Evolutionary conservation across 2,329 filamentous ascomycete species (phyloP), one percentile per base, ranked within the genome.

Genomic region (Colletotrichum phormii): DNA sequence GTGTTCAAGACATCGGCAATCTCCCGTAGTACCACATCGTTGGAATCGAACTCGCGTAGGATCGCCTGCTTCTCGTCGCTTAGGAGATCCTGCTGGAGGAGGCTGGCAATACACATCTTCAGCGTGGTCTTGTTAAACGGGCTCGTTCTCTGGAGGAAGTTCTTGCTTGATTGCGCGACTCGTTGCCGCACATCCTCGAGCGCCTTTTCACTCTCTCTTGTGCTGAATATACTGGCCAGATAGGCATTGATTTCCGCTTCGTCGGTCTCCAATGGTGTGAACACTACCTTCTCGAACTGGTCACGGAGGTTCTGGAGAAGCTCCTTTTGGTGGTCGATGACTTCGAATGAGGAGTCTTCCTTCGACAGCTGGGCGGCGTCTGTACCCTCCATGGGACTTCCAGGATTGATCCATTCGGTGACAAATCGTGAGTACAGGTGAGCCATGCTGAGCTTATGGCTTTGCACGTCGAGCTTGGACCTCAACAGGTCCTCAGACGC

Each of bases 1-100:
- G 89, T 87, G 73, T 89, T 88, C 62, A 89, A 81, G 2, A 89
- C 86, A 67, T 89, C 87, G 0, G 85, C 83, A 15, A 89, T 83
- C 77, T 89, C 87, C 1, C 78, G 78, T 12, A 88, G 75, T 9
- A 88, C 84, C 31, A 82, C 78, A 0, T 76, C 69, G 63, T 85
- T 86, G 9, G 78, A 77, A 26, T 81, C 76, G 64, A 89, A 85
- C 57, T 87, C 85, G 6, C 78, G 81, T 18, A 89, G 78, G 0
- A 83, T 81, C 70, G 81, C 81, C 2, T 82, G 77, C 55, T 84
- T 83, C 67, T 84, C 83, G 31, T 85, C 77, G 0, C 83, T 82
- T 4, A 89, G 80, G 0, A 88, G 79, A 42, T 86, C 85, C 0
- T 85, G 85, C 3, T 79, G 76, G 26, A 84, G 76, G 2, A 89